These are phyloP conservation scores for Saccharomycopsis oosterbeekiorum DNA, from an alignment of 805 yeast genomes.

Conservation along the genomic window DNA sequence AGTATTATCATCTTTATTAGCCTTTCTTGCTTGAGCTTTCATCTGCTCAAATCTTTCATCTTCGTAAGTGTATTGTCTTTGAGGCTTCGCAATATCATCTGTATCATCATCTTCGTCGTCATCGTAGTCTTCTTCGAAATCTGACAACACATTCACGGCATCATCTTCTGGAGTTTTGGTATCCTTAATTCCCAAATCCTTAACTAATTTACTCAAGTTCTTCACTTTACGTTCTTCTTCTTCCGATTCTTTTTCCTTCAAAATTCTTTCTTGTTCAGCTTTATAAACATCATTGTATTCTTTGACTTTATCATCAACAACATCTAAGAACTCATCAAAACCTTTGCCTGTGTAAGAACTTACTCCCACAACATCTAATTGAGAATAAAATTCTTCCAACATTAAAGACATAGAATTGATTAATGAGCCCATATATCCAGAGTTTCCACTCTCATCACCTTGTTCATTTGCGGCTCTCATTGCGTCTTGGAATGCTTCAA, in stretches of 20 bases:
- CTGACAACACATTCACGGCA: constrained; percentile 44
- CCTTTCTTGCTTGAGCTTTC: constrained; percentile 6
- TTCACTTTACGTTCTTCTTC: constrained; percentile 65
- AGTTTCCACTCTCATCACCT: constrained; percentile 50
- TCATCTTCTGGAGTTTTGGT: constrained; percentile 29
- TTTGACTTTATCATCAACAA: constrained; percentile 76
- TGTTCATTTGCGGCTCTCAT: constrained; percentile 56
- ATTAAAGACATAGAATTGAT: constrained; percentile 92
- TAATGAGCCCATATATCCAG: constrained; percentile 90
- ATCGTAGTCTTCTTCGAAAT: constrained; percentile 38
- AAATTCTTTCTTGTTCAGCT: constrained; percentile 75
- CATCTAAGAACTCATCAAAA: constrained; percentile 78
- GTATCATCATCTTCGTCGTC: constrained; percentile 34
- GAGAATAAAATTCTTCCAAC: constrained; percentile 92
- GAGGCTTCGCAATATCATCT: constrained; percentile 10
- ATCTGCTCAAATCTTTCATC: constrained; percentile 18
- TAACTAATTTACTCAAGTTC: constrained; percentile 65
- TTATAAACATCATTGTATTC: constrained; percentile 80
- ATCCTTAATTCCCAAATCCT: constrained; percentile 60
- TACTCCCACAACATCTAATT: constrained; percentile 85
- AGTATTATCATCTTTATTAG: constrained; percentile 8
- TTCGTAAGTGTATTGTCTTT: constrained; percentile 16
- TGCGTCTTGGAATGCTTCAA: constrained; percentile 81
- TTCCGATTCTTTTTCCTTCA: constrained; percentile 65
- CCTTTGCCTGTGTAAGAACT: constrained; percentile 92